Evolutionary conservation across 2,329 filamentous ascomycete species (phyloP).

Genomic region (Cercospora zeina): DNA sequence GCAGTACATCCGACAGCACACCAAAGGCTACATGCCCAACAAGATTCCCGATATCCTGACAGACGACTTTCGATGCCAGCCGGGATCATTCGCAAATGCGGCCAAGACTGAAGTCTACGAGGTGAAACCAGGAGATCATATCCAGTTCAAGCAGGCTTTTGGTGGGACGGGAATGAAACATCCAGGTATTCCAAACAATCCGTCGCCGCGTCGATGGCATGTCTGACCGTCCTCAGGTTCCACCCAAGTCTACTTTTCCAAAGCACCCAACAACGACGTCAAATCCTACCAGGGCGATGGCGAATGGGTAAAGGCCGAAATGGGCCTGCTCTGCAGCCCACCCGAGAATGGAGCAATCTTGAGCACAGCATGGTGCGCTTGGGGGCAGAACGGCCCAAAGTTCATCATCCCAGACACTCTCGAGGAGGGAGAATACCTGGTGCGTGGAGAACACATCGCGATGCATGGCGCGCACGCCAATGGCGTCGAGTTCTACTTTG

Average conservation of each 20-base stretch:
- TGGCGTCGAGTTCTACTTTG: constrained; percentile 24
- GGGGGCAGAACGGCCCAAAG: constrained; percentile 20
- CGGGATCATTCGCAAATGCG: constrained; percentile 20
- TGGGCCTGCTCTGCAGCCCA: constrained; percentile 20
- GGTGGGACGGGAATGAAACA: constrained; percentile 25
- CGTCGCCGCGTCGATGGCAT: neutral
- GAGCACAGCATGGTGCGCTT: constrained; percentile 18
- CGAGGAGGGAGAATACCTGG: constrained; percentile 27
- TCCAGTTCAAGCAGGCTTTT: constrained; percentile 24
- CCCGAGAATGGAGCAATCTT: constrained; percentile 15
- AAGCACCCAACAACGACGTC: constrained; percentile 24
- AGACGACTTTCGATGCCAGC: constrained; percentile 13
- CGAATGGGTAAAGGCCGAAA: constrained; percentile 29
- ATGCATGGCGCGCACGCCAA: constrained; percentile 27
- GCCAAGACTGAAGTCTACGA: constrained; percentile 21
- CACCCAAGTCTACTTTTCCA: constrained; percentile 27
- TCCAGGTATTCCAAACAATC: constrained; percentile 12
- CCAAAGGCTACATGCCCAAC: constrained; percentile 25
- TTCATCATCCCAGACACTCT: constrained; percentile 26
- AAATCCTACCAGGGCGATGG: constrained; percentile 24
- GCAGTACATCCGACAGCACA: constrained; percentile 28
- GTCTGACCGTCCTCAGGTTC: constrained; percentile 8
- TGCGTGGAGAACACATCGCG: constrained; percentile 26
- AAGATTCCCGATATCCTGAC: constrained; percentile 22
- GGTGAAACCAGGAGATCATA: constrained; percentile 25